Evolutionary conservation across 2,329 filamentous ascomycete genomes (phyloP), one percentile per base, ranked within the genome.

Genomic region (Tolypocladium ovalisporum): DNA sequence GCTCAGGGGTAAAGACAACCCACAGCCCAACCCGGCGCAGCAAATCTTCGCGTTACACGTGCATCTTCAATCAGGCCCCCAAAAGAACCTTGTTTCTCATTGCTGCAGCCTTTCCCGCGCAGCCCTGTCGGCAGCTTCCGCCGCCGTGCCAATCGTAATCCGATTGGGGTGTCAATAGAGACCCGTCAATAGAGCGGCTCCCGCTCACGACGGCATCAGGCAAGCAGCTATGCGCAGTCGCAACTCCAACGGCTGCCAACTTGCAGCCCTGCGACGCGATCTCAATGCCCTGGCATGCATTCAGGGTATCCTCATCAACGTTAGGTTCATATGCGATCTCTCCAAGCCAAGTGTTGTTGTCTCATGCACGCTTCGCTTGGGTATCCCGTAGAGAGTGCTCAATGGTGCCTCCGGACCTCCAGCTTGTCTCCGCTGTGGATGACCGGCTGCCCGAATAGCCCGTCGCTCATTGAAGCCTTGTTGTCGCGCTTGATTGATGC

Each of bases 161-260:
- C 59, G 59, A 70, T 72, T 62, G 60, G 68, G 70, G 63, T 58
- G 49, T 70, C 66, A 72, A 72, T 72, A 72, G 67, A 66, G 58
- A 24, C 59, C 58, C 60, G 57, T 69, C 64, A 70, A 71, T 70
- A 69, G 56, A 63, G 62, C 58, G 1, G 47, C 47, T 51, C 9
- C 47, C 29, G 19, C 27, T 19, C 47, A 56, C 51, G 51, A 37
- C n/a, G 34, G 34, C 51, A 19, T 34, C 47, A n/a, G 17, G 13
- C 47, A 13, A 22, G 47, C 52, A 54, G 32, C n/a, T 36, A 32
- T 13, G 4, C 52, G 36, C 52, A 15, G 29, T 12, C 29, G 29
- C 29, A 34, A 34, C 47, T 51, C 17, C 19, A 34, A 15, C 29
- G 19, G 9, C 3, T 17, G 4, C 27, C 27, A 9, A 10, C 27